Evolutionary conservation across 768 basidiomycete genomes (phyloP), one percentile per base, ranked within the genome.

Genomic region (Boletus subparvulus): DNA sequence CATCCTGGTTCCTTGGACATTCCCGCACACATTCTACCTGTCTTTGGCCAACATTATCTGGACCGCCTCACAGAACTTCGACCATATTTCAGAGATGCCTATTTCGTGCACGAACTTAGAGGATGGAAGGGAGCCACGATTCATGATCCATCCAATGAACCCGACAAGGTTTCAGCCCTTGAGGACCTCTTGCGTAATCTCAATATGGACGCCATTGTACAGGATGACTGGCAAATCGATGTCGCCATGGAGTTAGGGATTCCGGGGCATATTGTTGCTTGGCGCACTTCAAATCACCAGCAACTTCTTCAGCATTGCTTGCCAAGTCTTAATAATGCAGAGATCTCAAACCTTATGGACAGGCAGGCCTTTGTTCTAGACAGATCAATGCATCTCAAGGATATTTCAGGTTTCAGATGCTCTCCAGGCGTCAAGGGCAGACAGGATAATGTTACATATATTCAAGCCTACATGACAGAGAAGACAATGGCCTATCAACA

Each of bases 381-480:
- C 26, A 26, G 26, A 26, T 26, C 26, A 35, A 35, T 50, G 49
- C 49, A 50, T 32, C 30, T 50, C 28, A 30, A 19, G 13, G 39
- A 50, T 10, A 8, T 50, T 5, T 3, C 26, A 3, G 49, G 49
- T 0, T 50, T 50, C 11, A 1, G 16, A 4, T 50, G 26, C 16
- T 3, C 10, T 3, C 39, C 40, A 7, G 39, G 28, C 4, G 2
- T 0, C 11, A 19, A 32, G 6, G 39, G 28, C 3, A 16, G 24
- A 21, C 9, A 3, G 2, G 50, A 52, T 24, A 3, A 36, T 1
- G 50, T 59, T 11, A 8, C 6, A 5, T 61, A 52, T 10, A 50
- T 61, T 6, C 53, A 58, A 12, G 57, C 57, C 0, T 61, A 61
- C 10, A 58, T 46, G 0, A 58, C 60, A 1, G 57, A 61, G 24